These are phyloP conservation scores for Anthracocystis setariae DNA, from an alignment of 1,284 basidiomycete genomes.

Conservation along the genomic window DNA sequence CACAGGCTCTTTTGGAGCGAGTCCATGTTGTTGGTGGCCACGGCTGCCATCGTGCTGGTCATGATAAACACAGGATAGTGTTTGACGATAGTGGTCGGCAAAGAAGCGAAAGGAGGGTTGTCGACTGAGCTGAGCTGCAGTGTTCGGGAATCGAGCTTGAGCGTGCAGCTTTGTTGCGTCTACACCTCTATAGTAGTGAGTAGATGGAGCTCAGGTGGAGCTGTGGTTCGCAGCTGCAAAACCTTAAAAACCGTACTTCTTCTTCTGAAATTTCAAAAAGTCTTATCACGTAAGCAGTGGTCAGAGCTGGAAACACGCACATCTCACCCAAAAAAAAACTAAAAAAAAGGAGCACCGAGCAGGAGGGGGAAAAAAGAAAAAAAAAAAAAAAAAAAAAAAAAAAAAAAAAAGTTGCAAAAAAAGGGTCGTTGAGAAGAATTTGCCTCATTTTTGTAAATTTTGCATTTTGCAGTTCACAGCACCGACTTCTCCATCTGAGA, in stretches of 20 bases:
- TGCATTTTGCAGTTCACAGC: slow-evolving; percentile 26
- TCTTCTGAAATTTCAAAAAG: slow-evolving; percentile 5
- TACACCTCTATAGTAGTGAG: neutral
- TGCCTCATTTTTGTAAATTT: slow-evolving; percentile 1
- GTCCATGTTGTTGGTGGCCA: slow-evolving; percentile 42
- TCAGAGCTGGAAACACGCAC: slow-evolving; percentile 23
- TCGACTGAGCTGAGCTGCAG: neutral
- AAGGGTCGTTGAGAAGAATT: slow-evolving; percentile 45
- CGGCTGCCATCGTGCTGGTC: slow-evolving; percentile 21
- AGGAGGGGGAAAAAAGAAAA: slow-evolving; percentile 14
- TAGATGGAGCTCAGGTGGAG: neutral
- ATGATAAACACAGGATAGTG: too few species aligned
- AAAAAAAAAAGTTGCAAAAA: slow-evolving; percentile 9
- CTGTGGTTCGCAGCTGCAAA: neutral
- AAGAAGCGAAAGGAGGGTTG: neutral
- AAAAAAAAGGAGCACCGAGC: too few species aligned
- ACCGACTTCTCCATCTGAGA: slow-evolving; percentile 19
- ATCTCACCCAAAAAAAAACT: neutral
- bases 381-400: neutral
- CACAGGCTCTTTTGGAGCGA: slow-evolving; percentile 54
- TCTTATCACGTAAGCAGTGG: slow-evolving; percentile 27
- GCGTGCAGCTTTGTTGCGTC: neutral
- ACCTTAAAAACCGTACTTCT: slow-evolving; percentile 10
- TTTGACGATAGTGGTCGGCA: neutral
- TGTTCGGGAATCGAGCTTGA: slow-evolving; percentile 2